Evolutionary conservation across 257 asterid species (phyloP).

Genomic region (Primulina huaijiensis): DNA sequence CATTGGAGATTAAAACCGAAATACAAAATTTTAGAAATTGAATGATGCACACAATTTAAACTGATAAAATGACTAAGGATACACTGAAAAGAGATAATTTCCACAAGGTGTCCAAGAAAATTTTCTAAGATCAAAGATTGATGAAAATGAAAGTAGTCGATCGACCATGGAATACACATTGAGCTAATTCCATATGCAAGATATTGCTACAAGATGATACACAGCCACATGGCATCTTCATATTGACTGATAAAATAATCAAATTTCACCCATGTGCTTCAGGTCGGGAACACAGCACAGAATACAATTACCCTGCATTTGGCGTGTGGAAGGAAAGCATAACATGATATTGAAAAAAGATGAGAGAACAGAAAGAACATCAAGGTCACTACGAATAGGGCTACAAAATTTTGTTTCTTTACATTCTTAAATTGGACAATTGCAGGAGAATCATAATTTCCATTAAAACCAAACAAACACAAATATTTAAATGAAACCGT

Average conservation of each 20-base stretch:
- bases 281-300: not conserved
- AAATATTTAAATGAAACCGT: not conserved
- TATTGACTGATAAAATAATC: too few species aligned
- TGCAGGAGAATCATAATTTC: conserved; percentile 4
- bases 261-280: not conserved
- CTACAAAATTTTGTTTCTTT: not conserved
- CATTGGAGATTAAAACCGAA: too few species aligned
- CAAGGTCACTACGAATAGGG: not conserved
- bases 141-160: not conserved
- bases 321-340: too few species aligned
- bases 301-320: not conserved
- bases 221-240: not conserved
- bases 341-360: not conserved
- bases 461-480: not conserved
- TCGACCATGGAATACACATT: not conserved
- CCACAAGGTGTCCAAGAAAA: too few species aligned
- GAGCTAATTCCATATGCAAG: not conserved
- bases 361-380: not conserved
- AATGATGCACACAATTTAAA: not conserved
- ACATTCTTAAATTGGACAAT: not conserved
- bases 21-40: not conserved
- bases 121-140: not conserved
- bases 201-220: not conserved
- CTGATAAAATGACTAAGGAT: not conserved
- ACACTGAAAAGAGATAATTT: not conserved